A percentile compares a stretch with the other conserved stretches of the same genome.
Conservation (phyloP, 139 green algal species). For the Chlorella sp. region DNA sequence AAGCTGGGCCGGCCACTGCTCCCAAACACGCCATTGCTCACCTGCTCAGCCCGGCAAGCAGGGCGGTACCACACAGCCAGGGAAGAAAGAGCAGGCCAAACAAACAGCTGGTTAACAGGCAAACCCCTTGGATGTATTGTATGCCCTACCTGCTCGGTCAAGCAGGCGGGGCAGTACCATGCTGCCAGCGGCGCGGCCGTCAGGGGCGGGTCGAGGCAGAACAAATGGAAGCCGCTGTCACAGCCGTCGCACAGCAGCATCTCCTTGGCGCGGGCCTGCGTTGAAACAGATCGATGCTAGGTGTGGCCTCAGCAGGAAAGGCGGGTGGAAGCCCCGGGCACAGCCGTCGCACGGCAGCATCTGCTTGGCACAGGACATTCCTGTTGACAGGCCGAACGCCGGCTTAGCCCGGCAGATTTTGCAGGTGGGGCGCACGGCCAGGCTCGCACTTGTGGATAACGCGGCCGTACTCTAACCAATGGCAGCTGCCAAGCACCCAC, state of each 20-base stretch:
- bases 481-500: neutral
- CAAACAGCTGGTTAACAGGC: neutral
- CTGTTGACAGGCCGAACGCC: no score
- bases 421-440: neutral
- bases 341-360: no score
- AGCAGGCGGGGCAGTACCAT: conserved; percentile 41
- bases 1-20: no score
- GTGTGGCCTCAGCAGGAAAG: no score
- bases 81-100: neutral
- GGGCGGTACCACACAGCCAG: conserved; percentile 37
- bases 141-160: conserved; percentile 8
- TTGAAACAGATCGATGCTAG: neutral
- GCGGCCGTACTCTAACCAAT: neutral
- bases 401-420: no score
- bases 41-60: neutral
- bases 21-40: no score
- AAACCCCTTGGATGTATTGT: neutral
- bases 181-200: conserved; percentile 30
- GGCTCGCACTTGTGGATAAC: no score
- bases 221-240: conserved; percentile 57
- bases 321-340: no score
- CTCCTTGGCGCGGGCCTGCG: neutral
- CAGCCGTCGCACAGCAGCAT: conserved; percentile 65
- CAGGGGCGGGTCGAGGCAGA: conserved; percentile 55
- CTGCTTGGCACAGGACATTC: neutral